Base-by-base conservation (phyloP, 257 asterid species). In the Solanum paucissectum region DNA sequence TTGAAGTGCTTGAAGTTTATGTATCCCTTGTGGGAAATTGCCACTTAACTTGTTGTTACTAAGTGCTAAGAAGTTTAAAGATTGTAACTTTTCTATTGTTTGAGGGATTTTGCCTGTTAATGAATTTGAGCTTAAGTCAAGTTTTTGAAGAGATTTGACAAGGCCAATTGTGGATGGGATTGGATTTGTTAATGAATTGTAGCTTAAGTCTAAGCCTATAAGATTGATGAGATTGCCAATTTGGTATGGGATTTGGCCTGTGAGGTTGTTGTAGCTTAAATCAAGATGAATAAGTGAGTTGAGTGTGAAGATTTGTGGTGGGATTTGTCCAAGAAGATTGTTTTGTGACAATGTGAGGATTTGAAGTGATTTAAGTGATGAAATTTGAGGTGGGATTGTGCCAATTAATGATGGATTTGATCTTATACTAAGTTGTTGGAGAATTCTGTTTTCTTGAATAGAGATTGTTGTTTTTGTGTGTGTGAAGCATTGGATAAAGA, bases 321-420 rank as follows among this genome's bases (percentile, higher is more conserved):
- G 98, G 87, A 96, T 90, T 64, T 29, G 37, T 0, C 98, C 98
- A 7, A 90, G 62, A 2, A 96, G 91, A 83, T n/a, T 81, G 95
- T 96, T 96, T 42, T 95, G 98, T 3, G 98, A 94, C 91, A 96
- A 87, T 73, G 98, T 95, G 89, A 96, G 96, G 86, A 96, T 91
- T 87, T 94, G 94, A 27, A 96, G 98, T 6, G 98, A 92, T 20
- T 91, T 91, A 2, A 96, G 90, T 12, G 94, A 76, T 20, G 96
- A 93, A 8, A 95, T 46, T 21, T 91, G 96, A 75, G 94, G 91
- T 36, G 98, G 98, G 90, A 96, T 95, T 84, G 91, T 76, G 81
- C 96, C 98, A 42, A 93, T 60, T 7, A 96, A 95, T 6, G 92
- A 91, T 16, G 98, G 83, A 68, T 96, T 96, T 83, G 98, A 92